Evolutionary conservation across 78 protist genomes (phyloP), one percentile per base, ranked within the genome.

Genomic region (Monocercomonoides exilis): DNA sequence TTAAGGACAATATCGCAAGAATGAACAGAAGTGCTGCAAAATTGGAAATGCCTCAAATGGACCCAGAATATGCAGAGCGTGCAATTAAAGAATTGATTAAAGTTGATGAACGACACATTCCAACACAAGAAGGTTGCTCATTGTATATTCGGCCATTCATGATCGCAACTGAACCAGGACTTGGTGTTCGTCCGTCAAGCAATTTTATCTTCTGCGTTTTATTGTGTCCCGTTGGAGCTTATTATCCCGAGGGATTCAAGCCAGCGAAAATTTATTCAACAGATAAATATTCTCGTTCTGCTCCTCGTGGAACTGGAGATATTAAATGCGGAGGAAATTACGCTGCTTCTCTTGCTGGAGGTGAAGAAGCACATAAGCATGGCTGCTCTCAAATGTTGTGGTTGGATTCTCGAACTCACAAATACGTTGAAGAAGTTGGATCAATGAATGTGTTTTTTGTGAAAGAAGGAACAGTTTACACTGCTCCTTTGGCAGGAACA

Each of bases 321-420:
- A 42, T 64, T 41, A 90, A 90, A 3, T 44, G 81, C 45, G 92
- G 92, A 2, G 89, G 90, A 2, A 90, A 90, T 43, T 90, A 90
- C 80, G 92, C 88, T 0, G 87, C 92, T 4, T 38, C 77, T 5
- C 2, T 90, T 3, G 34, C 44, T 36, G 70, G 85, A 1, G 44
- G 43, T 3, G 33, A 5, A 1, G 42, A n/a, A 2, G 92, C 89
- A 43, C 44, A 77, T 43, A 6, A 42, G 0, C 43, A 1, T 0
- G 89, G 89, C 34, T 90, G 86, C 86, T 41, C 85, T 0, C 92
- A 90, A 79, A 45, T 90, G 45, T 64, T 90, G 32, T 90, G 92
- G 92, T 46, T 87, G 36, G 41, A 77, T 0, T 45, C 88, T 45
- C 44, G 0, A 2, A 42, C 1, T 38, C 64, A 77, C 77, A 2